These are phyloP conservation scores for Porpolomopsis calyptriformis DNA, from an alignment of 768 basidiomycete species.

Conservation along the genomic window DNA sequence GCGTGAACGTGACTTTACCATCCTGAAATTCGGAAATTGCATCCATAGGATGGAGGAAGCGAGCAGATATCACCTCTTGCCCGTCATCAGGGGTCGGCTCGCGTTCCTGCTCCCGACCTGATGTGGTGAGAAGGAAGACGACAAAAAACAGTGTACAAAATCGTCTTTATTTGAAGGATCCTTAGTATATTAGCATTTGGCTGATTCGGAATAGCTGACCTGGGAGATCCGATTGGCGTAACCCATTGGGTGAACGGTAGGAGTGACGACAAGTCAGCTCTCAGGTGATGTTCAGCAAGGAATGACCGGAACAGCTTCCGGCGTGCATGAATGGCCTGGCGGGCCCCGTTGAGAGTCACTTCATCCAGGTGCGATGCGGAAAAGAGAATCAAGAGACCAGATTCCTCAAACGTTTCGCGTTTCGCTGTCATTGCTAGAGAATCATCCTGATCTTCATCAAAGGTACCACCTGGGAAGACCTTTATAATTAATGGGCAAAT, in stretches of 20 bases:
- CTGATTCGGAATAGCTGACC: constrained; percentile 36
- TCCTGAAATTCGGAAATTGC: constrained; percentile 43
- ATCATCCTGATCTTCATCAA: constrained; percentile 47
- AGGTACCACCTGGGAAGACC: constrained; percentile 74
- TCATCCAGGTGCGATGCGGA: constrained; percentile 20
- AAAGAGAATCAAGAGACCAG: constrained; percentile 44
- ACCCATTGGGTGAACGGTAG: constrained; percentile 71
- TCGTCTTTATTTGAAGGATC: constrained; percentile 32
- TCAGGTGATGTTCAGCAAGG: constrained; percentile 34
- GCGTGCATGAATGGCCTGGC: constrained; percentile 46
- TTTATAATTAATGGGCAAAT: too few species aligned
- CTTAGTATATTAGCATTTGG: neutral
- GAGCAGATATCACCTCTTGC: constrained; percentile 56
- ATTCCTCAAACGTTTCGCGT: constrained; percentile 70
- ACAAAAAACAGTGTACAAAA: constrained; percentile 67
- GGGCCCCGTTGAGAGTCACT: constrained; percentile 38
- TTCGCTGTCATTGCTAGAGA: constrained; percentile 54
- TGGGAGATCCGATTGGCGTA: constrained; percentile 45
- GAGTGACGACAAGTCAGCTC: constrained; percentile 34
- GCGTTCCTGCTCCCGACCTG: constrained; percentile 44
- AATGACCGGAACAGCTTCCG: constrained; percentile 42
- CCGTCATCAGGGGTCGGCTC: constrained; percentile 61
- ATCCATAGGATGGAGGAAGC: constrained; percentile 47
- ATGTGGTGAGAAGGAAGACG: constrained; percentile 42
- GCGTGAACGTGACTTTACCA: constrained; percentile 51